Percentiles rank a stretch among this genome's conserved stretches.
These are phyloP conservation scores for Limnanthes douglasii DNA, from an alignment of 345 rosid species.

Conservation along the genomic window DNA sequence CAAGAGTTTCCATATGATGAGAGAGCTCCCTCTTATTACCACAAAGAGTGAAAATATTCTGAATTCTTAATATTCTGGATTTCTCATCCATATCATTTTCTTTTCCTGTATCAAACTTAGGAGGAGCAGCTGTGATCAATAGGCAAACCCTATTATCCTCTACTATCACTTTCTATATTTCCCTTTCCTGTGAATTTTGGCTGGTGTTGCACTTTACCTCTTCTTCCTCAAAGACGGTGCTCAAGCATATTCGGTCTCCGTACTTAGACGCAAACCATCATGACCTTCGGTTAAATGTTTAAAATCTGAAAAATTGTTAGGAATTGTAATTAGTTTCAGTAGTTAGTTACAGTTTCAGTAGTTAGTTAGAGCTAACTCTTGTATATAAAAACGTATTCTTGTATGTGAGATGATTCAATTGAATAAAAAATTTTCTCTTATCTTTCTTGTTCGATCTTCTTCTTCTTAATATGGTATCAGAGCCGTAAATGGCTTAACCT, in stretches of 20 bases:
- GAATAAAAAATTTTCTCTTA: too few relatives aligned
- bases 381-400: too few relatives aligned
- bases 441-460: too few relatives aligned
- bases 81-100: neutral
- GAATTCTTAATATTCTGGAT: slow-evolving; percentile 36
- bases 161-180: slow-evolving; percentile 44
- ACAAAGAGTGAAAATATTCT: slow-evolving; percentile 57
- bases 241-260: slow-evolving; percentile 27
- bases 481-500: too few relatives aligned
- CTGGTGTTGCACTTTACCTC: slow-evolving; percentile 22
- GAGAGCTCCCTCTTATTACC: slow-evolving; percentile 60
- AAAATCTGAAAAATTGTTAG: slow-evolving; percentile 8
- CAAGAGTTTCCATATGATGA: slow-evolving; percentile 23
- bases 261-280: slow-evolving; percentile 16
- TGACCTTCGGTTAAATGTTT: slow-evolving; percentile 11
- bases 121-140: too few relatives aligned
- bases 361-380: too few relatives aligned
- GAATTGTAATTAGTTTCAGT: too few relatives aligned
- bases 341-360: too few relatives aligned
- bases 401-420: too few relatives aligned
- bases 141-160: slow-evolving; percentile 36
- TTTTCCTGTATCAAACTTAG: too few relatives aligned
- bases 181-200: slow-evolving; percentile 25
- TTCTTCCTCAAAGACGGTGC: slow-evolving; percentile 68
- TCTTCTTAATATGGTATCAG: too few relatives aligned